Percentiles rank a stretch among this genome's conserved stretches.
Evolutionary conservation across 2,329 filamentous ascomycete species (phyloP).

Genomic region (Stemphylium beticola): DNA sequence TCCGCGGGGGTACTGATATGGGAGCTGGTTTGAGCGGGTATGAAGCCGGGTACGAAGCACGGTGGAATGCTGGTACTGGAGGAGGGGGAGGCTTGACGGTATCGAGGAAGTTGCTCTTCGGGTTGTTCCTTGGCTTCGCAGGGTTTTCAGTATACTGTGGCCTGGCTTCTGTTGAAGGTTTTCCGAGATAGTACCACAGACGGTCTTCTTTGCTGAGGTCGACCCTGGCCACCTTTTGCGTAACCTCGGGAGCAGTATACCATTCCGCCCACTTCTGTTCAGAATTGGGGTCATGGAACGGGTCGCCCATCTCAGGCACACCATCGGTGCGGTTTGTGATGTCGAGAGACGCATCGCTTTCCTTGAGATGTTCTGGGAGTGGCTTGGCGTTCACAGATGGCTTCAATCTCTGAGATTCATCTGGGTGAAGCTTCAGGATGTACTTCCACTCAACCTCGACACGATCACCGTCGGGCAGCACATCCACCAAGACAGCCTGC

Average conservation of each 20-base stretch:
- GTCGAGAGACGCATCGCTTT: conserved; percentile 53
- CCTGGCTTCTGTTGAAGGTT: conserved; percentile 85
- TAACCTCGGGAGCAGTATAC: conserved; percentile 57
- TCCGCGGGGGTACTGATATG: conserved; percentile 42
- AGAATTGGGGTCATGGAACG: conserved; percentile 55
- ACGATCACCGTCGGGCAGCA: conserved; percentile 80
- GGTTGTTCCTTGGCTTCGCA: conserved; percentile 65
- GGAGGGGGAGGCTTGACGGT: conserved; percentile 59
- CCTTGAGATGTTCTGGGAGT: conserved; percentile 64
- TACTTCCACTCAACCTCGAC: conserved; percentile 87
- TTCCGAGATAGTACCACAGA: conserved; percentile 88
- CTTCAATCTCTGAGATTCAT: conserved; percentile 74
- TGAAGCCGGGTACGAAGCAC: conserved; percentile 49
- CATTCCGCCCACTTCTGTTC: conserved; percentile 70
- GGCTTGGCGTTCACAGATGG: conserved; percentile 75
- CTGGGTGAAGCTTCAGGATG: conserved; percentile 73
- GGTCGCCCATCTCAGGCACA: conserved; percentile 55
- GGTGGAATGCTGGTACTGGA: conserved; percentile 37
- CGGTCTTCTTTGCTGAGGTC: conserved; percentile 75
- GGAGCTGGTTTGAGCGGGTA: conserved; percentile 53
- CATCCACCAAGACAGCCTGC: conserved; percentile 76
- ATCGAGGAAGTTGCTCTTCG: conserved; percentile 74
- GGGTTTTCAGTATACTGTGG: conserved; percentile 89
- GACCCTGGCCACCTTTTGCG: conserved; percentile 67
- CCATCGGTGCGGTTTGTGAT: conserved; percentile 57